A percentile compares a stretch with the other conserved stretches of the same genome.
Conservation (phyloP, 495 filamentous ascomycete species). For the Penicillium cinerascens region DNA sequence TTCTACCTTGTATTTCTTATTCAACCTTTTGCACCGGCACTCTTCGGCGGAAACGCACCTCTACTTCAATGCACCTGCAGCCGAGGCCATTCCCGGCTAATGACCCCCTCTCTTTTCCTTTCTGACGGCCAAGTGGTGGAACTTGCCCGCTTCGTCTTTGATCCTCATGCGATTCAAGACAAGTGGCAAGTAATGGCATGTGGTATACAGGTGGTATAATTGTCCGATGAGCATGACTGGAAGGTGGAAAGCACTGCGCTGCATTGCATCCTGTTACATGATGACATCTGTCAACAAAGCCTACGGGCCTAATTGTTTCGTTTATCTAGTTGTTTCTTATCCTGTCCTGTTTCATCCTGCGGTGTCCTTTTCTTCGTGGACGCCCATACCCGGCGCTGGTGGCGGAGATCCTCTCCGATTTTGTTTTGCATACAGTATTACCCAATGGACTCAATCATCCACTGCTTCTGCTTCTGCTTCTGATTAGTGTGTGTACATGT, state of each 20-base stretch:
- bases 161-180: neutral
- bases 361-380: conserved; percentile 5
- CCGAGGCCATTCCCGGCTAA: conserved; percentile 1
- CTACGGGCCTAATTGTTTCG: conserved; percentile 18
- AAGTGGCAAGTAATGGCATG: neutral
- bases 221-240: neutral
- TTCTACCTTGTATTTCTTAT: conserved; percentile 20
- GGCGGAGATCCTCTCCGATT: conserved; percentile 9
- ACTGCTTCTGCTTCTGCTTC: neutral
- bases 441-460: neutral
- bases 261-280: conserved; percentile 14
- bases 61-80: neutral
- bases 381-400: conserved; percentile 14
- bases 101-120: neutral
- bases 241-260: neutral
- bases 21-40: conserved; percentile 8
- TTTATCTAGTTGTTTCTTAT: conserved; percentile 12
- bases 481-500: neutral
- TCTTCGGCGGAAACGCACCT: neutral
- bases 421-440: conserved; percentile 8
- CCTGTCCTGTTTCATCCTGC: conserved; percentile 4
- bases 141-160: neutral
- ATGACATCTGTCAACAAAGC: conserved; percentile 16
- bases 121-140: conserved; percentile 2
- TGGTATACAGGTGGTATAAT: neutral